phyloP scores from a whole-genome alignment of 805 yeast genomes.

The Lachancea sp. region DNA sequence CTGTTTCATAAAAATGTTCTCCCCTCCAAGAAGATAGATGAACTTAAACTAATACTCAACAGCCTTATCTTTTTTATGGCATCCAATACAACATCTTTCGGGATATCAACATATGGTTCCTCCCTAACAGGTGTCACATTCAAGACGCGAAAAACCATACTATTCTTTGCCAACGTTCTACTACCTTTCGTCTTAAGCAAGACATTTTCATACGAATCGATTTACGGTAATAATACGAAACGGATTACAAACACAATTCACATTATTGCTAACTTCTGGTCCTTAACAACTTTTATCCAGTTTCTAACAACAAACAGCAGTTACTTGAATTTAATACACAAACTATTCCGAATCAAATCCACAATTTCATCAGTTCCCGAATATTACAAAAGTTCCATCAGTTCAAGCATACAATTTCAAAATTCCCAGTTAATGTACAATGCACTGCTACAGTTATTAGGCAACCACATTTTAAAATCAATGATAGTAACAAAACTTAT shows the following conservation, averaged over 20 bases:
- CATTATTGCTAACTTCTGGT: neutral
- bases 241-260: neutral
- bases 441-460: constrained; percentile 25
- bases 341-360: constrained; percentile 13
- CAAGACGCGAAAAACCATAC: constrained; percentile 11
- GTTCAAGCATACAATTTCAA: constrained; percentile 22
- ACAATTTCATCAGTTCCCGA: neutral
- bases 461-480: constrained; percentile 5
- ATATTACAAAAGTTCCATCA: constrained; percentile 18
- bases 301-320: neutral
- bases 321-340: constrained; percentile 18
- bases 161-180: constrained; percentile 16
- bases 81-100: constrained; percentile 6
- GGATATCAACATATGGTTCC: constrained; percentile 15
- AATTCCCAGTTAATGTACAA: constrained; percentile 31
- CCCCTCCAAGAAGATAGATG: constrained; percentile 12
- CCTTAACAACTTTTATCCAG: constrained; percentile 11
- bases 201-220: neutral
- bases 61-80: constrained; percentile 19
- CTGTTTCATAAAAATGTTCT: constrained; percentile 11
- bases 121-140: constrained; percentile 17
- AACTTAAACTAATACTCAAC: constrained; percentile 17
- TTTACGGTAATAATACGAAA: neutral
- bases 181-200: constrained; percentile 14
- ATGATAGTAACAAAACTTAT: neutral